Evolutionary conservation across 495 filamentous ascomycete genomes (phyloP).

Genomic region (Rhypophila decipiens): DNA sequence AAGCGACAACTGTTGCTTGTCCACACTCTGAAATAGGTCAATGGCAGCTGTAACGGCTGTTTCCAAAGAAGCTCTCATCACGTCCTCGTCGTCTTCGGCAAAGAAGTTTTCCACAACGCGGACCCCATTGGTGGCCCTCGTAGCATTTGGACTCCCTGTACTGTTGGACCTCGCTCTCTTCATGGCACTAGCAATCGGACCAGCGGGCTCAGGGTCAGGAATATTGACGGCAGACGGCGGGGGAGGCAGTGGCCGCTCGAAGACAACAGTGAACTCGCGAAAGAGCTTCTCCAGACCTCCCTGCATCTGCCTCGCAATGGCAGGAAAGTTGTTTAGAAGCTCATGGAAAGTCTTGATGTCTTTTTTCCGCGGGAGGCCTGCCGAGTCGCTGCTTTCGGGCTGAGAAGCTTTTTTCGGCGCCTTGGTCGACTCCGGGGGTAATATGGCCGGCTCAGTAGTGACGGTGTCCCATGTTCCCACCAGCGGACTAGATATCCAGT

Average conservation of each 20-base stretch:
- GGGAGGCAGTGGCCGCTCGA: constrained; percentile 77
- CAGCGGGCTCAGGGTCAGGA: constrained; percentile 44
- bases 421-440: constrained; percentile 32
- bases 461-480: constrained; percentile 75
- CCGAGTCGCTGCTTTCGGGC: constrained; percentile 25
- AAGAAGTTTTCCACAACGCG: constrained; percentile 35
- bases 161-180: constrained; percentile 45
- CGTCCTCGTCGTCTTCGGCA: constrained; percentile 78
- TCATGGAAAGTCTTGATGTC: constrained; percentile 88
- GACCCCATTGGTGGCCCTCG: constrained; percentile 15
- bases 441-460: constrained; percentile 55
- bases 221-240: constrained; percentile 57
- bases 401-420: constrained; percentile 23
- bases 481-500: constrained; percentile 92
- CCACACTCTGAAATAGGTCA: constrained; percentile 90
- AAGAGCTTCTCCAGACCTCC: constrained; percentile 85
- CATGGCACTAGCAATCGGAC: constrained; percentile 44
- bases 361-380: constrained; percentile 60
- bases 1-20: constrained; percentile 89
- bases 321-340: constrained; percentile 84
- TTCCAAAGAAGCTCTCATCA: constrained; percentile 80
- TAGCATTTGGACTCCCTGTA: constrained; percentile 21
- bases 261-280: constrained; percentile 75
- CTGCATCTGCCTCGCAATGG: constrained; percentile 97
- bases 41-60: constrained; percentile 89